Conservation (phyloP, 2,329 filamentous ascomycete genomes). For the Periconia digitata region DNA sequence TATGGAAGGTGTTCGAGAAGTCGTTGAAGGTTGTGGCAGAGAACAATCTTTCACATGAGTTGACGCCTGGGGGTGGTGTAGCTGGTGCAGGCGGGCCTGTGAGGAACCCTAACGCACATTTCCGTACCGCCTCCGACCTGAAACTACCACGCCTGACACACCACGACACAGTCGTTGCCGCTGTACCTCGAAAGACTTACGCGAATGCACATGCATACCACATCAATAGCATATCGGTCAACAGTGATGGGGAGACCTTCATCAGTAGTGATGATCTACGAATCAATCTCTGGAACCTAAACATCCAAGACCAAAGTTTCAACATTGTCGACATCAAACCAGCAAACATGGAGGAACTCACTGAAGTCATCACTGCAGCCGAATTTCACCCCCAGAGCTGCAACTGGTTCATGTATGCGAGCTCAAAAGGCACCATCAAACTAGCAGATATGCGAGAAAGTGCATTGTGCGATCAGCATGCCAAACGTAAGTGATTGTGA, state of each 20-base stretch:
- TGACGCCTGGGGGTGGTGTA: conserved; percentile 72
- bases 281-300: conserved; percentile 98
- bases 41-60: conserved; percentile 95
- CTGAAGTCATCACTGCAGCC: conserved; percentile 96
- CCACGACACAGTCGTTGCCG: conserved; percentile 96
- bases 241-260: conserved; percentile 98
- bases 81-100: conserved; percentile 77
- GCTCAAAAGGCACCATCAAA: conserved; percentile 98
- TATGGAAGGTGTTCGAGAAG: conserved; percentile 99
- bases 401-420: conserved; percentile 99
- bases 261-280: conserved; percentile 97
- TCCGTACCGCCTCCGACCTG: conserved; percentile 78
- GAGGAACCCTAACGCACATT: conserved; percentile 71
- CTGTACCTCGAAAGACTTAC: conserved; percentile 92
- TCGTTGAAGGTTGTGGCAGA: conserved; percentile 98
- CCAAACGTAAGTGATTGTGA: conserved; percentile 75
- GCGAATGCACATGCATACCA: conserved; percentile 99
- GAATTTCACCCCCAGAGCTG: conserved; percentile 97
- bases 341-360: conserved; percentile 99
- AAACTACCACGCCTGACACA: conserved; percentile 96
- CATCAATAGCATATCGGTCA: conserved; percentile 99
- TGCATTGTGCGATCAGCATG: conserved; percentile 91
- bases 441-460: conserved; percentile 98
- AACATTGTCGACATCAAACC: conserved; percentile 99
- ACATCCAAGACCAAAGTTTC: conserved; percentile 99